Evolutionary conservation across 192 early-diverging fungal species (phyloP).

Genomic region (Dissophora globulifera): DNA sequence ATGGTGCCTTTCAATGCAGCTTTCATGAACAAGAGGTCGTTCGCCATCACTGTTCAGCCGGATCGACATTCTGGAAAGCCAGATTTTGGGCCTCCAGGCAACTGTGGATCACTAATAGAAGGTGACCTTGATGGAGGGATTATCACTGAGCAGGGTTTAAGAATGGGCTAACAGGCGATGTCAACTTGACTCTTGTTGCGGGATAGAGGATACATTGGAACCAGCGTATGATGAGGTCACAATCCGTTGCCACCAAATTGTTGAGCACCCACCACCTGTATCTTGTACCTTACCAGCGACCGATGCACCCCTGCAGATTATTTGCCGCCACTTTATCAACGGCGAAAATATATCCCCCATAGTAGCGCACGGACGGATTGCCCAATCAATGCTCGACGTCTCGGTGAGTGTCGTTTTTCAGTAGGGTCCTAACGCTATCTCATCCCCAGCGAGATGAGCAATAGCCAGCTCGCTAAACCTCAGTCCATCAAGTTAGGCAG

Average conservation of each 20-base stretch:
- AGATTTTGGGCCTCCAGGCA: no score
- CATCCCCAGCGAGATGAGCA: no score
- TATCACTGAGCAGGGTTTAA: no score
- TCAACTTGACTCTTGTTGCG: no score
- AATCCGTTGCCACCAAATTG: slow-evolving; percentile 9
- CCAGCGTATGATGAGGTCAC: slow-evolving; percentile 9
- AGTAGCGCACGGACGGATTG: neutral
- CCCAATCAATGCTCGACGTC: neutral
- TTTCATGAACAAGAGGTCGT: no score
- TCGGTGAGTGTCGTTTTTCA: neutral
- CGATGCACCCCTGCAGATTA: neutral
- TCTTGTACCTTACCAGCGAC: slow-evolving; percentile 4
- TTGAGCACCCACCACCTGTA: neutral
- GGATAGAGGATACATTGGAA: neutral
- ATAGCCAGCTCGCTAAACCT: neutral
- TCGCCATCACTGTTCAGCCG: no score
- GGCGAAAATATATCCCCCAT: neutral
- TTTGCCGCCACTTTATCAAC: slow-evolving; percentile 18
- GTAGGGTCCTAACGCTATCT: no score
- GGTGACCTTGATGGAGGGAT: no score
- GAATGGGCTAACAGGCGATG: no score
- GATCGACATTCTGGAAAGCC: no score
- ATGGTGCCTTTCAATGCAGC: no score
- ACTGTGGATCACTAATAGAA: no score
- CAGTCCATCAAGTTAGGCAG: neutral